Base-by-base conservation (phyloP, 768 basidiomycete species). In the Leccinum imitatum region DNA sequence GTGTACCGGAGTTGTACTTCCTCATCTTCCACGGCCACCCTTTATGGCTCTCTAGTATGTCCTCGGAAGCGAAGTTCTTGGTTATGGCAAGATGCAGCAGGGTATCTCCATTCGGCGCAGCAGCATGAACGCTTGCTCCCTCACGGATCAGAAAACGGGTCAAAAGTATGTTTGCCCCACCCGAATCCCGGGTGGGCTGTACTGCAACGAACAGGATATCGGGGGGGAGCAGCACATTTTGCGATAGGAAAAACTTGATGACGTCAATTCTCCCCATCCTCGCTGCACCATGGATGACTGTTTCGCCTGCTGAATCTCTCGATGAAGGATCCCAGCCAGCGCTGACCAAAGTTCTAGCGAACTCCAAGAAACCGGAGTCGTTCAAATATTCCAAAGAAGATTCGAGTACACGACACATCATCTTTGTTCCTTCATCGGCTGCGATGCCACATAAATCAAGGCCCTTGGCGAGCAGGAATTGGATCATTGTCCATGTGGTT, bases 311-410 rank as follows among this genome's bases (percentile, higher is more conserved):
- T n/a, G 14, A 30, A 21, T 21, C 14, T 37, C 30, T 30, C 19
- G 21, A 14, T 2, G n/a, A 53, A 30, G 50, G 50, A 53, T 58
- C 50, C 57, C 57, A 58, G 37, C 57, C 37, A 17, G 35, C 27
- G 4, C 8, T 9, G 14, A 41, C 27, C 5, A 57, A 37, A 30
- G 30, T 41, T 15, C n/a, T 52, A 7, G 35, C 35, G 17, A 41
- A 17, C 19, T 53, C 50, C 19, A 21, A 7, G 25, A 25, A 4
- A 25, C 25, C 2, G 9, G 30, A 1, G 11, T 30, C 13, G 5
- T 33, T 13, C 11, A 4, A 33, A 11, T 33, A n/a, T 33, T 33
- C 2, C 11, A 11, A 8, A 21, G 17, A 4, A 6, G 11, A 17
- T 4, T 39, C 8, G 35, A 57, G 35, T 11, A 6, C 27, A 6